Percentiles rank a stretch among this genome's conserved stretches.
Evolutionary conservation across 2,329 filamentous ascomycete genomes (phyloP).

Genomic region (Drechmeria coniospora): DNA sequence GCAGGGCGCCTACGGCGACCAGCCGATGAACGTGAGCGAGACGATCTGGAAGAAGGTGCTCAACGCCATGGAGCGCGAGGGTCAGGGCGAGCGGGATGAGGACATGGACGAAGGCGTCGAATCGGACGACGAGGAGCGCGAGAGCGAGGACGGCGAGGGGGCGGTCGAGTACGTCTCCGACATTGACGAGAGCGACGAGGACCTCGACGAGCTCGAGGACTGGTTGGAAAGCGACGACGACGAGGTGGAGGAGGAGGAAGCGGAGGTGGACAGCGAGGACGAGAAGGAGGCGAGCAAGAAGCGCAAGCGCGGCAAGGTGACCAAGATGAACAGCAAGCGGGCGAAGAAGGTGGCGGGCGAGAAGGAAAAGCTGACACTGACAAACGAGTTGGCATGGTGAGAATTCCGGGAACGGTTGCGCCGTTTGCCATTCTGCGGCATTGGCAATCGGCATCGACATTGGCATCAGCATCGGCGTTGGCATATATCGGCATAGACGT

Average conservation of each 20-base stretch:
- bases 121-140: conserved; percentile 57
- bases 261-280: conserved; percentile 42
- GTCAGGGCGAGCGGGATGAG: conserved; percentile 68
- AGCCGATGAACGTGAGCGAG: conserved; percentile 89
- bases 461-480: no score
- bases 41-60: conserved; percentile 96
- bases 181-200: conserved; percentile 69
- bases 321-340: conserved; percentile 30
- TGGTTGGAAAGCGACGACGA: conserved; percentile 68
- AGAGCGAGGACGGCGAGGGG: conserved; percentile 56
- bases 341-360: conserved; percentile 48
- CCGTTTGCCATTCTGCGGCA: no score
- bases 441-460: no score
- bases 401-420: neutral
- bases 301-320: conserved; percentile 33
- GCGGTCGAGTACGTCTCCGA: conserved; percentile 90
- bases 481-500: no score
- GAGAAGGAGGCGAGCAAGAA: conserved; percentile 40
- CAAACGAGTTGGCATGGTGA: conserved; percentile 28
- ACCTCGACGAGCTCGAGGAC: conserved; percentile 71
- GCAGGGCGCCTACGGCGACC: conserved; percentile 86
- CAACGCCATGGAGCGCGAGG: conserved; percentile 72
- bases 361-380: conserved; percentile 36
- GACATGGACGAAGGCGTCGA: conserved; percentile 80
- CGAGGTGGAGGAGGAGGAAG: conserved; percentile 41